Conservation (phyloP, 2,329 filamentous ascomycete genomes). For the Phyllosticta capitalensis region DNA sequence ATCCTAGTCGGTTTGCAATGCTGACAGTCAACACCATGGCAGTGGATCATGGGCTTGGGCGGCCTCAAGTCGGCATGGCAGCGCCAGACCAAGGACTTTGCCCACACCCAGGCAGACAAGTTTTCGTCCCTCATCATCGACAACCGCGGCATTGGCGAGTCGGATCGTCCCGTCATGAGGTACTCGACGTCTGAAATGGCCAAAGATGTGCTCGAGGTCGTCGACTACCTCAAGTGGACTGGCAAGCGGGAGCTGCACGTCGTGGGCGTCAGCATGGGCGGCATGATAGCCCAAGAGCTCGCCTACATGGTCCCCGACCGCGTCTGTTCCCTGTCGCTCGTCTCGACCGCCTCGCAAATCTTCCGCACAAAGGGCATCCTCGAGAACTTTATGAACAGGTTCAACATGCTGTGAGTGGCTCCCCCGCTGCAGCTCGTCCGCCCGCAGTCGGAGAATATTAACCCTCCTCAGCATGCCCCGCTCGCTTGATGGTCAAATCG, state of each 20-base stretch:
- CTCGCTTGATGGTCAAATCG: conserved; percentile 55
- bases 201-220: conserved; percentile 60
- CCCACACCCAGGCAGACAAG: conserved; percentile 55
- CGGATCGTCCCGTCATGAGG: conserved; percentile 64
- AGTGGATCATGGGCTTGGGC: conserved; percentile 77
- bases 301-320: conserved; percentile 37
- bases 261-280: conserved; percentile 73
- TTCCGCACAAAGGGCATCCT: conserved; percentile 45
- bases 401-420: conserved; percentile 26
- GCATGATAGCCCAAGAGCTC: conserved; percentile 86
- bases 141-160: conserved; percentile 76
- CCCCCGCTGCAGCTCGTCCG: not conserved
- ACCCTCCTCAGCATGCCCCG: conserved; percentile 54
- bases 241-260: conserved; percentile 52
- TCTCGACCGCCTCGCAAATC: conserved; percentile 40
- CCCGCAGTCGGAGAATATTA: conserved; percentile 5
- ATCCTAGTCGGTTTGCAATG: not conserved
- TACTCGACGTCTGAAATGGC: conserved; percentile 86
- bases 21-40: not conserved
- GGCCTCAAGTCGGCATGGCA: conserved; percentile 64
- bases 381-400: conserved; percentile 53
- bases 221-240: conserved; percentile 61
- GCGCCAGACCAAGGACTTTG: conserved; percentile 73
- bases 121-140: conserved; percentile 72
- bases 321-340: conserved; percentile 40